Percentiles rank a stretch among this genome's conserved stretches.
Conservation (phyloP, 768 basidiomycete genomes). For the Pulveroboletus sp. region DNA sequence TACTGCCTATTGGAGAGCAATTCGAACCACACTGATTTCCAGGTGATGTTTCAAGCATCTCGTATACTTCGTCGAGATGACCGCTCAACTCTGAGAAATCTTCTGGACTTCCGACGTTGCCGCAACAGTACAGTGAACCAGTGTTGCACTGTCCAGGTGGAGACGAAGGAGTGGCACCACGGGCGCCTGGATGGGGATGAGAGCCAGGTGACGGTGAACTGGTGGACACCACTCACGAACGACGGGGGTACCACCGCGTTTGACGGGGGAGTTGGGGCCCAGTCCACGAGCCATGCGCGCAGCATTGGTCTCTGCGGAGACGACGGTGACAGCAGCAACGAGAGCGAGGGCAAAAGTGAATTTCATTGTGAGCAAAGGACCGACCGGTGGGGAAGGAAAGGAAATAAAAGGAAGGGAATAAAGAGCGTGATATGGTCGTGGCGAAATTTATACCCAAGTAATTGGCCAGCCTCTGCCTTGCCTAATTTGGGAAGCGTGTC, state of each 20-base stretch:
- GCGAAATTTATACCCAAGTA: slow-evolving; percentile 8
- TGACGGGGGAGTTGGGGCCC: slow-evolving; percentile 43
- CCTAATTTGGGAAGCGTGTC: no score
- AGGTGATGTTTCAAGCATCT: no score
- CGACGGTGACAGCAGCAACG: slow-evolving; percentile 35
- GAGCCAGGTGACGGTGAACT: background rate
- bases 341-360: slow-evolving; percentile 34
- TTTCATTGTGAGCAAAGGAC: slow-evolving; percentile 22
- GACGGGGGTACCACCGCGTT: slow-evolving; percentile 32
- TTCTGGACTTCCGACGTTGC: background rate
- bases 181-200: slow-evolving; percentile 32
- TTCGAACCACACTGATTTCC: slow-evolving; percentile 21
- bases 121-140: slow-evolving; percentile 23
- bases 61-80: no score
- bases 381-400: background rate
- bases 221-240: slow-evolving; percentile 25
- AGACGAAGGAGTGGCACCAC: slow-evolving; percentile 34
- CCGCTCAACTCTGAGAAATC: background rate
- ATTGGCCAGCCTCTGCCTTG: no score
- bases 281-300: slow-evolving; percentile 54
- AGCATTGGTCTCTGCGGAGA: slow-evolving; percentile 50
- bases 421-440: no score
- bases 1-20: slow-evolving; percentile 29
- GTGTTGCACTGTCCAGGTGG: slow-evolving; percentile 21
- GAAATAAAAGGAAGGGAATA: no score